phyloP scores from a whole-genome alignment of 176 grass and related monocot genomes.

The Oryza rufipogon region DNA sequence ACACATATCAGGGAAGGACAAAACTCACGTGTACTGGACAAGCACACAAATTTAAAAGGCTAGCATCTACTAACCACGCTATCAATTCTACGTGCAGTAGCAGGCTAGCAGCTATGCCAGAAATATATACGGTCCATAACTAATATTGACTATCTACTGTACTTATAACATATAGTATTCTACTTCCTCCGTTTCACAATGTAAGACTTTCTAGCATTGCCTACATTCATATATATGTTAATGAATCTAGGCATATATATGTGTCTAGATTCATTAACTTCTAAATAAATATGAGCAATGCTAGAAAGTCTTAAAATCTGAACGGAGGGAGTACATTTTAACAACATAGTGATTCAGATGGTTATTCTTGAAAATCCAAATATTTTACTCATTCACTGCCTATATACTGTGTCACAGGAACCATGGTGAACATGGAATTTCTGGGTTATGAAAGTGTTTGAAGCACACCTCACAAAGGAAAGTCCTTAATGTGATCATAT shows the following conservation, averaged over 20 bases:
- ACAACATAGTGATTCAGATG: no score
- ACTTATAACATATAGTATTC: background rate
- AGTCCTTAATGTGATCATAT: background rate
- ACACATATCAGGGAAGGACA: slow-evolving; percentile 36
- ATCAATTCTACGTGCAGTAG: background rate
- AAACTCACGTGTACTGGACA: background rate
- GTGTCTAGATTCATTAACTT: no score
- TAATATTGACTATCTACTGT: background rate
- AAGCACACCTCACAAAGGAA: background rate
- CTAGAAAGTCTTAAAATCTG: no score
- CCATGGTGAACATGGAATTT: background rate
- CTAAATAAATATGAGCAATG: no score
- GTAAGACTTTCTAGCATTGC: no score
- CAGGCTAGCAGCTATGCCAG: background rate
- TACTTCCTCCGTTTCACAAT: no score
- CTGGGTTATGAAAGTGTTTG: background rate
- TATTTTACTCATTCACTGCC: background rate
- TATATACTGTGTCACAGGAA: background rate
- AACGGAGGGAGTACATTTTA: no score
- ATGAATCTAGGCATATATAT: no score
- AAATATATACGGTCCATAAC: slow-evolving; percentile 7
- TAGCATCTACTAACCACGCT: slow-evolving; percentile 11
- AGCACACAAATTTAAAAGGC: slow-evolving; percentile 14
- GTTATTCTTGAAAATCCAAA: slow-evolving; percentile 18
- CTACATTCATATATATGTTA: no score